phyloP scores from a whole-genome alignment of 2,329 filamentous ascomycete genomes.

The Pleurostoma richardsiae region DNA sequence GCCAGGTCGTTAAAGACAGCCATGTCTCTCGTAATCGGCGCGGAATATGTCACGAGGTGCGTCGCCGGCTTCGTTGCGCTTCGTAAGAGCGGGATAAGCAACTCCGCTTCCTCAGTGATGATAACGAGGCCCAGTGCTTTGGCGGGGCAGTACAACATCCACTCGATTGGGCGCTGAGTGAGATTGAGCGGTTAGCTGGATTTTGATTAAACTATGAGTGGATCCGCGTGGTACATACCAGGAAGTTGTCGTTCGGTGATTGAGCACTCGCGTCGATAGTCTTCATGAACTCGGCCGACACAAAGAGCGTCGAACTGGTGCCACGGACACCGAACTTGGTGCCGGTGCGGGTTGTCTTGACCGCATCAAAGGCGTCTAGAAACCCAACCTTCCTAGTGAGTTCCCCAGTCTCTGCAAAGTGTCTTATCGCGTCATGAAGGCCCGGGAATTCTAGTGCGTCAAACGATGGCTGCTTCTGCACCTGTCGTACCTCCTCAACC shows the following conservation, averaged over 20 bases:
- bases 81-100: slow-evolving; percentile 40
- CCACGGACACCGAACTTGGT: slow-evolving; percentile 21
- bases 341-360: slow-evolving; percentile 29
- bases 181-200: slow-evolving; percentile 8
- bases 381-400: slow-evolving; percentile 30
- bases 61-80: slow-evolving; percentile 14
- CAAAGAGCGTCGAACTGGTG: slow-evolving; percentile 20
- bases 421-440: slow-evolving; percentile 39
- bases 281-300: slow-evolving; percentile 40
- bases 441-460: slow-evolving; percentile 33
- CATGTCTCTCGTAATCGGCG: slow-evolving; percentile 57
- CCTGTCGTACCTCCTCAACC: slow-evolving; percentile 50
- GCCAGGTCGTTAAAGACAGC: slow-evolving; percentile 48
- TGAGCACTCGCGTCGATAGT: slow-evolving; percentile 30
- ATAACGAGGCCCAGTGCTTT: slow-evolving; percentile 48
- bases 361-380: slow-evolving; percentile 32
- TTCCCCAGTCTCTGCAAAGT: slow-evolving; percentile 39
- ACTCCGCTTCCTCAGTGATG: slow-evolving; percentile 59
- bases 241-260: slow-evolving; percentile 23
- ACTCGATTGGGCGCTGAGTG: slow-evolving; percentile 47
- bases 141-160: slow-evolving; percentile 52
- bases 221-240: slow-evolving; percentile 16
- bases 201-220: slow-evolving; percentile 10
- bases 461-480: slow-evolving; percentile 39
- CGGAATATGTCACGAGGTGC: slow-evolving; percentile 51